phyloP scores from a whole-genome alignment of 768 basidiomycete genomes.

The Lactarius hatsudake region DNA sequence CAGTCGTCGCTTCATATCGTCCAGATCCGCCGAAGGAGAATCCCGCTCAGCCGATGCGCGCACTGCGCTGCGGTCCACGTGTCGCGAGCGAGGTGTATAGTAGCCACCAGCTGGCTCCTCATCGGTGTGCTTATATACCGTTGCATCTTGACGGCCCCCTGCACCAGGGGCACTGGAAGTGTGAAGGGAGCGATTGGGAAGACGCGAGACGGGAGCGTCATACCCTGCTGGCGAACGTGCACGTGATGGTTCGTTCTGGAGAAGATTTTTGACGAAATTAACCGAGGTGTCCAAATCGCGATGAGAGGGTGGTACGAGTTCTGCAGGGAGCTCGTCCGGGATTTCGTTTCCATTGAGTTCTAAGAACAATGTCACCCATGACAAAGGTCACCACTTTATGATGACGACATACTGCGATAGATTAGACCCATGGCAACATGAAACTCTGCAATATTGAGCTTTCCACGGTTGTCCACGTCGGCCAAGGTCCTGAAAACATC shows the following conservation, averaged over 20 bases:
- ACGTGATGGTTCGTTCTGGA: slow-evolving; percentile 77
- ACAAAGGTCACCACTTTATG: neutral
- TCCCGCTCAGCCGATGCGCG: slow-evolving; percentile 70
- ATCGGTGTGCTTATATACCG: slow-evolving; percentile 82
- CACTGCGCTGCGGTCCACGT: slow-evolving; percentile 81
- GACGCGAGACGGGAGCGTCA: slow-evolving; percentile 55
- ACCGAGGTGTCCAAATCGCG: slow-evolving; percentile 88
- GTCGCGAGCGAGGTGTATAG: slow-evolving; percentile 79
- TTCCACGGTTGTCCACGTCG: slow-evolving; percentile 91
- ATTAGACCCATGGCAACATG: slow-evolving; percentile 99
- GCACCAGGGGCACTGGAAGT: slow-evolving; percentile 50
- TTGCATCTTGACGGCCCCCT: slow-evolving; percentile 76
- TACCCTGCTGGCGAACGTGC: slow-evolving; percentile 56
- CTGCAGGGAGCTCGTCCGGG: slow-evolving; percentile 81
- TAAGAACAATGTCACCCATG: slow-evolving; percentile 34
- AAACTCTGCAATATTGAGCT: slow-evolving; percentile 93
- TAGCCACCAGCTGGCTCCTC: slow-evolving; percentile 56
- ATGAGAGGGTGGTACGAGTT: slow-evolving; percentile 89
- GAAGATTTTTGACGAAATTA: slow-evolving; percentile 81
- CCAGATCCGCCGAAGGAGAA: slow-evolving; percentile 60
- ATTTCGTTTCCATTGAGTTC: slow-evolving; percentile 90
- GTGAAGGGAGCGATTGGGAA: slow-evolving; percentile 72
- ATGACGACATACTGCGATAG: slow-evolving; percentile 73
- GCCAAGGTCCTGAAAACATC: slow-evolving; percentile 70
- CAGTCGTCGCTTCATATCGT: slow-evolving; percentile 83